Evolutionary conservation across 192 early-diverging fungal species (phyloP), one percentile per base, ranked within the genome.

Genomic region (Coemansia sp.): DNA sequence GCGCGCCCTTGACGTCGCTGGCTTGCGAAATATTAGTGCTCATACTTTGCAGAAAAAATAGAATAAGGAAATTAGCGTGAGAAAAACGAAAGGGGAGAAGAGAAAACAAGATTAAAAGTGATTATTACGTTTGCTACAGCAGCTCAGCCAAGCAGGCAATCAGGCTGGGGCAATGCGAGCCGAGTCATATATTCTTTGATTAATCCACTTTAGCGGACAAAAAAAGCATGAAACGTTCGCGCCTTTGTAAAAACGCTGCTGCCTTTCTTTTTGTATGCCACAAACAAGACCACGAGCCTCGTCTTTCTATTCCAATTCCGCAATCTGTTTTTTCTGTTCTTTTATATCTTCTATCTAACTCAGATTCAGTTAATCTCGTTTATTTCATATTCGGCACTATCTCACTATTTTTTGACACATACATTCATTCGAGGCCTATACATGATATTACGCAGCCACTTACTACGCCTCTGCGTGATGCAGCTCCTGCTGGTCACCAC

Each of bases 401-500:
- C 17, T 12, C 17, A 16, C 14, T 45, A 5, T 45, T 45, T 45
- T 16, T 45, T 45, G 10, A 5, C 14, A 3, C 12, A 12, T 45
- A 16, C 14, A 16, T 3, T 45, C 14, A 25, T 25, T 25, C 22
- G 22, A 25, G 22, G 22, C 22, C 17, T 16, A 16, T 45, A 8
- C 10, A 38, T 38, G 36, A 38, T 8, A 5, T 8, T 38, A 38
- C 36, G 36, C 36, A 16, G 42, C 12, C 42, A 16, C 17, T 1
- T 45, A 1, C 3, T 45, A 45, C 42, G 42, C 42, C 42, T 45
- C 12, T 45, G 42, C 42, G 4, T 45, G 42, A 5, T 16, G 12
- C 42, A 45, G 33, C 62, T 64, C 38, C 18, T 68, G 28, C 32
- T 63, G 61, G 54, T 29, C 6, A 14, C 48, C 36, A 51, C 14